Evolutionary conservation across 768 basidiomycete species (phyloP), one percentile per base, ranked within the genome.

Genomic region (Lactarius indigo): DNA sequence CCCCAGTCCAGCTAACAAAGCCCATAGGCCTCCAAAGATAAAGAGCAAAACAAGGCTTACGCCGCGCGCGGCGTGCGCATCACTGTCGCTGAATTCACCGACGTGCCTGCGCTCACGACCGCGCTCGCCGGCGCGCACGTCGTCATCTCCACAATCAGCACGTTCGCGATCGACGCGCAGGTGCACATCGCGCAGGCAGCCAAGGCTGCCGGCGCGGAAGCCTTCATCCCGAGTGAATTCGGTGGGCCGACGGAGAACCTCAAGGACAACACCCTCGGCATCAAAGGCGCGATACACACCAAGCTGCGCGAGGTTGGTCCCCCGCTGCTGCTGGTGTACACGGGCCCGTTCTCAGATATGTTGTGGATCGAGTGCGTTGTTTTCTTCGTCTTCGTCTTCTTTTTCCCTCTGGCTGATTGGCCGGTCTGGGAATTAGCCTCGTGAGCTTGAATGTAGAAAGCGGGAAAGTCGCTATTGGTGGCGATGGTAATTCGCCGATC

Each of bases 171-270:
- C 30, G 62, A 68, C 31, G 28, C n/a, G 5, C 71, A 71, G 59
- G 55, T 64, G 41, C 33, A 37, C 6, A 31, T 72, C 31, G 71
- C 71, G 5, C 42, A 64, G 41, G 71, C 69, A 15, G 70, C 71
- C 35, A 66, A 71, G 59, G 62, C 64, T 5, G 71, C 71, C 4
- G 70, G 71, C 23, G 66, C 70, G 52, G 55, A 60, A 2, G 5
- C 68, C 37, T 71, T 72, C 63, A 5, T 72, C 1, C 71, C 71
- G 5, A 70, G 71, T 59, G 76, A 77, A 64, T 77, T 75, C 37
- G 75, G 76, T 3, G 70, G 62, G 20, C 66, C 73, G 5, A 72
- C 69, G 15, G 63, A 64, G 9, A 23, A 20, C 0, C 55, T 44
- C 9, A 47, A 58, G 17, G 72, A 72, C 47, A 10, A 3, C 5